Percentiles rank a stretch among this genome's conserved stretches.
phyloP scores from a whole-genome alignment of 768 basidiomycete genomes.

The Phaeotremella fagi region DNA sequence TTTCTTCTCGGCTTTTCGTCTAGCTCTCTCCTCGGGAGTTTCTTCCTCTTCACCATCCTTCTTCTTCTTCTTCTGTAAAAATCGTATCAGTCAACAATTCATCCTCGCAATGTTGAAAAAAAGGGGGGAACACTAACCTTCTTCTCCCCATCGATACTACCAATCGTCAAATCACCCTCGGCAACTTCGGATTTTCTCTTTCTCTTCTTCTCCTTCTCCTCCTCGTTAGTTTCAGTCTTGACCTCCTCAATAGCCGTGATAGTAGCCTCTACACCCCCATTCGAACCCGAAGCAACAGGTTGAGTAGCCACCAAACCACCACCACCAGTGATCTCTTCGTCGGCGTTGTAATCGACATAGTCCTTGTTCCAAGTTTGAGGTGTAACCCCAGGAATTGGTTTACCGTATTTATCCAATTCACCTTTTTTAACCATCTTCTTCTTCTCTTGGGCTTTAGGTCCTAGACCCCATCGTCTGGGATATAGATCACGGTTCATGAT shows the following conservation, averaged over 20 bases:
- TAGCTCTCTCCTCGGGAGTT: constrained; percentile 35
- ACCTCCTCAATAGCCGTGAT: constrained; percentile 17
- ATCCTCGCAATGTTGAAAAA: neutral
- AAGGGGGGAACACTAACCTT: constrained; percentile 31
- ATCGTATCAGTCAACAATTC: constrained; percentile 3
- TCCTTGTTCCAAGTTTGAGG: constrained; percentile 86
- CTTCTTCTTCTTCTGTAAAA: constrained; percentile 43
- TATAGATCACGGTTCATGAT: constrained; percentile 99
- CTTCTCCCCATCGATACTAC: constrained; percentile 31
- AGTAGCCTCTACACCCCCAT: constrained; percentile 32
- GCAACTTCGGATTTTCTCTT: constrained; percentile 32
- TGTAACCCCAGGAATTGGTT: constrained; percentile 78
- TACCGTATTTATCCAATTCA: constrained; percentile 89
- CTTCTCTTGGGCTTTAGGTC: constrained; percentile 94
- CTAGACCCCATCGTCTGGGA: constrained; percentile 95
- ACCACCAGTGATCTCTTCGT: constrained; percentile 28
- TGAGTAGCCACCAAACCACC: constrained; percentile 13
- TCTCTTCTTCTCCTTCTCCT: constrained; percentile 52
- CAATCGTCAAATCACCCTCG: constrained; percentile 5
- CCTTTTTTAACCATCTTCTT: constrained; percentile 99
- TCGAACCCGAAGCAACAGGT: constrained; percentile 12
- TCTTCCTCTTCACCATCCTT: constrained; percentile 41
- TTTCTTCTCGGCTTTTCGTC: constrained; percentile 36
- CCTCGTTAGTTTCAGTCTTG: constrained; percentile 28
- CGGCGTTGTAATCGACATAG: constrained; percentile 86